Conservation (phyloP, 208 protist species). For the Vickermania ingenoplastis region DNA sequence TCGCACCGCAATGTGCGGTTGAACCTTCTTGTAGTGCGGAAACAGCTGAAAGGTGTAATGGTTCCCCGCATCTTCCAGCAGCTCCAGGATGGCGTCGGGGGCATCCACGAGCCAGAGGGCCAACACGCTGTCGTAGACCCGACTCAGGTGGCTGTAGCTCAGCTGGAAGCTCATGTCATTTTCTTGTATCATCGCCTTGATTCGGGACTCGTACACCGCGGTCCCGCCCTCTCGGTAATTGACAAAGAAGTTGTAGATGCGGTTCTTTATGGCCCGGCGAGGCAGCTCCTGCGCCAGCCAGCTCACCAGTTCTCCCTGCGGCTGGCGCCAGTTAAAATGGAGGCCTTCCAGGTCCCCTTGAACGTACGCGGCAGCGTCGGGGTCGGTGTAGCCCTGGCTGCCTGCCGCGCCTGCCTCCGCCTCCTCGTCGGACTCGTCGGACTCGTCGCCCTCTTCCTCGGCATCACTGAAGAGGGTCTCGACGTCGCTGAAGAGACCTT, state of each 20-base stretch:
- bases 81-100: slow-evolving; percentile 94
- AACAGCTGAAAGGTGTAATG: slow-evolving; percentile 86
- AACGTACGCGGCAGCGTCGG: slow-evolving; percentile 57
- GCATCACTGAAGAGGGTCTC: slow-evolving; percentile 20
- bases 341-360: slow-evolving; percentile 62
- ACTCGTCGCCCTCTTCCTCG: slow-evolving; percentile 28
- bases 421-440: slow-evolving; percentile 16
- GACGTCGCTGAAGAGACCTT: slow-evolving; percentile 85
- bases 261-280: slow-evolving; percentile 78
- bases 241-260: slow-evolving; percentile 88
- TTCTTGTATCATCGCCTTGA: slow-evolving; percentile 86
- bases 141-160: slow-evolving; percentile 90
- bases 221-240: slow-evolving; percentile 80
- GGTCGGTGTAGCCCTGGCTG: slow-evolving; percentile 8
- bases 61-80: slow-evolving; percentile 95
- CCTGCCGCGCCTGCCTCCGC: slow-evolving; percentile 19
- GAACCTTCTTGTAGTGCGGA: slow-evolving; percentile 92
- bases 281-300: slow-evolving; percentile 88
- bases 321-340: slow-evolving; percentile 83
- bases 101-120: slow-evolving; percentile 95
- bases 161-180: slow-evolving; percentile 91
- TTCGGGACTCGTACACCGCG: slow-evolving; percentile 74
- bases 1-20: slow-evolving; percentile 92
- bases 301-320: slow-evolving; percentile 77
- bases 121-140: slow-evolving; percentile 83